Evolutionary conservation across 305 asterid species (phyloP), one percentile per base, ranked within the genome.

Genomic region (Fraxinus greggii): DNA sequence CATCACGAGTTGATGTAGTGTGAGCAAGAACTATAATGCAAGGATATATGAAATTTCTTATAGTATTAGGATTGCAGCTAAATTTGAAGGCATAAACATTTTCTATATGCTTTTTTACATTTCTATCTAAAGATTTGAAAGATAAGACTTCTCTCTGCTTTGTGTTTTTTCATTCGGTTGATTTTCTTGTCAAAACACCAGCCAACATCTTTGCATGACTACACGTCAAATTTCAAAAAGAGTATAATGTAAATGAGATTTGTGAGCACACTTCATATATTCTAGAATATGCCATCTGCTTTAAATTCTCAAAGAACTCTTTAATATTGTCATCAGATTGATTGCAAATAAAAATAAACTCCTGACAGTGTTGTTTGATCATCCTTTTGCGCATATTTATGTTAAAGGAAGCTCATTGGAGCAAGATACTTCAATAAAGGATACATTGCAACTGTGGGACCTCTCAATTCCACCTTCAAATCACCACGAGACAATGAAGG

Each of bases 341-440:
- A 54, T 54, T n/a, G 65, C 24, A 54, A n/a, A 54, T 54, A 54
- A 54, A 54, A n/a, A 54, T 4, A 6, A 54, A 54, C 63, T 54
- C 63, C 24, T 54, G 24, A 54, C 24, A 51, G 23, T 17, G 61
- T 51, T 51, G 23, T 51, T 48, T 48, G 59, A 51, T 51, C 8
- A 51, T 28, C 33, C 36, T 65, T 67, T 67, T 67, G 59, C 74
- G 3, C 26, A 6, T 29, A 67, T 35, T 82, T 31, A 17, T 81
- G 42, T 79, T 82, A 83, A 61, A 94, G 98, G 94, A 94, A 94
- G 89, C 93, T 93, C 48, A 91, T 95, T 59, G 98, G 99, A 83
- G 98, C 98, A 21, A 87, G 98, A 82, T 94, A 93, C 90, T 94
- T 92, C 88, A 93, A 91, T 88, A 92, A 93, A 83, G 99, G 98